These are phyloP conservation scores for Eucalyptus melliodora DNA, from an alignment of 345 rosid genomes.

Conservation along the genomic window DNA sequence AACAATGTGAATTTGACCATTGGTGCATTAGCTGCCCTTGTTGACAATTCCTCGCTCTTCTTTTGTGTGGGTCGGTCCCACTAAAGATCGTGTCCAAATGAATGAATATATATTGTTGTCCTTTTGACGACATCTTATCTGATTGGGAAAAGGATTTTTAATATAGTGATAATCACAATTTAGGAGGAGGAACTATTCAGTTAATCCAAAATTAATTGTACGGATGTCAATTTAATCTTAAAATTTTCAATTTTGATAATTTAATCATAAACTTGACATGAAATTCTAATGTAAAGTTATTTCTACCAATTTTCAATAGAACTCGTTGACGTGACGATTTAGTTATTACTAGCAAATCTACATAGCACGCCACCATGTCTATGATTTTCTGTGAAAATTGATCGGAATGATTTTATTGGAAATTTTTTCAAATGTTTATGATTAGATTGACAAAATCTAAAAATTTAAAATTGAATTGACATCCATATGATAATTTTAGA, in stretches of 20 bases:
- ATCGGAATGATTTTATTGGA: rapidly evolving
- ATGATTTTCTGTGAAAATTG: rapidly evolving
- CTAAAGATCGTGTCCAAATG: neutral
- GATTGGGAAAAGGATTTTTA: neutral
- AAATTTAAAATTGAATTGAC: neutral
- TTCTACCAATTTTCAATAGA: rapidly evolving
- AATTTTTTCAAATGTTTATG: neutral
- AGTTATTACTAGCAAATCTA: neutral
- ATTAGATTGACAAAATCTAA: neutral
- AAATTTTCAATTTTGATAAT: neutral
- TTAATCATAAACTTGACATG: neutral
- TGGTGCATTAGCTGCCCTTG: neutral
- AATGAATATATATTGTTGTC: neutral
- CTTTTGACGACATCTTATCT: neutral
- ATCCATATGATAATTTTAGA: neutral
- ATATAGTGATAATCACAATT: neutral
- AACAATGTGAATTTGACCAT: neutral
- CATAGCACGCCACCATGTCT: rapidly evolving
- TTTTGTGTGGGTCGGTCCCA: neutral
- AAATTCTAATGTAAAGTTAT: neutral
- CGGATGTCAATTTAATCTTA: rapidly evolving
- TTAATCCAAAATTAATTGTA: neutral
- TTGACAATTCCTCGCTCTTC: neutral
- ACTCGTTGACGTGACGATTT: rapidly evolving
- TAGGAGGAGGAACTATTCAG: neutral